Evolutionary conservation across 1,284 basidiomycete genomes (phyloP).

Genomic region (Rhodotorula sp.): DNA sequence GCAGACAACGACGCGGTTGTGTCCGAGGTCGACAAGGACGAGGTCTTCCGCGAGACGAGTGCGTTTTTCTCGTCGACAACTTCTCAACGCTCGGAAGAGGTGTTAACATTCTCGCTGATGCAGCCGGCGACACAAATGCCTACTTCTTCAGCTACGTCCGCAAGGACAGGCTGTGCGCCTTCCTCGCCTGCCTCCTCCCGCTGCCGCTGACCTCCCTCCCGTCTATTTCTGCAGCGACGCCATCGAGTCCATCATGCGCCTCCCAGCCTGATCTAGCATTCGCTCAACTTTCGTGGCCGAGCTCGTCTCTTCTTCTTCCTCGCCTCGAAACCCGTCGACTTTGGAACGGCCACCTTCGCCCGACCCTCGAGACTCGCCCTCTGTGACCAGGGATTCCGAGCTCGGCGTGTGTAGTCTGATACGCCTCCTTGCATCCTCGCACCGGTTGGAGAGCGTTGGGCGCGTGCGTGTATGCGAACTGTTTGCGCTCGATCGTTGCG

Average conservation of each 20-base stretch:
- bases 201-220: neutral
- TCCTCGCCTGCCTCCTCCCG: no score
- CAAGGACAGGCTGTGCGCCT: conserved; percentile 25
- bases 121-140: conserved; percentile 36
- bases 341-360: no score
- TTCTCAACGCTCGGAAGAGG: no score
- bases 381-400: no score
- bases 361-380: no score
- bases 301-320: neutral
- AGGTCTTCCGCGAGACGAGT: conserved; percentile 32
- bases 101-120: neutral
- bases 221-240: conserved; percentile 14
- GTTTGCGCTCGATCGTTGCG: no score
- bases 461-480: no score
- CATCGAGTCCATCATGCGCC: conserved; percentile 33
- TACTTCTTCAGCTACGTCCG: conserved; percentile 40
- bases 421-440: no score
- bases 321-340: no score
- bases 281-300: no score
- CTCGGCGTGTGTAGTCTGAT: no score
- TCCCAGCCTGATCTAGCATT: neutral
- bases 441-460: no score
- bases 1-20: conserved; percentile 79
- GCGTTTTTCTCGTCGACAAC: neutral
- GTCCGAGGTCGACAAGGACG: conserved; percentile 67